Base-by-base conservation (phyloP, 371 early-diverging fungal species). In the Cokeromyces recurvatus region DNA sequence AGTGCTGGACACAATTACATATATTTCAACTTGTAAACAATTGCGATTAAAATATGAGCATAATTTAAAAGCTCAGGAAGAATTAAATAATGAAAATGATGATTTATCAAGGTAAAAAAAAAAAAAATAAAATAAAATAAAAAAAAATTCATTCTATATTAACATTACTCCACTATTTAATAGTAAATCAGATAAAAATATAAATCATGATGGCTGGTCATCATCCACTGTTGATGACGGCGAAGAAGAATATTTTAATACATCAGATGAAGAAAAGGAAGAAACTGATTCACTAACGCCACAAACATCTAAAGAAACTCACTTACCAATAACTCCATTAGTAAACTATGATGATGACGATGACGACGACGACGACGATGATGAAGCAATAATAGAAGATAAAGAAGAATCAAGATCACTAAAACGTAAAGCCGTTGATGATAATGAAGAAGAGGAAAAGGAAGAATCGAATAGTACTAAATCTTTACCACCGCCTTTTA, bases 241-340 rank as follows among this genome's bases (percentile, higher is more conserved):
- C 19, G 94, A 94, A 49, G 93, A 93, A 42, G 88, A 87, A 3
- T 94, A 92, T 53, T 89, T 94, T 56, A 86, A 89, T 57, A 68
- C 75, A 4, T 71, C 78, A 0, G 87, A 89, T 29, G 90, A 85
- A 16, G 81, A 77, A 41, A 72, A 77, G n/a, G 35, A 16, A 66
- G 59, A n/a, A 57, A n/a, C n/a, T n/a, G n/a, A n/a, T n/a, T n/a
- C 50, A 27, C 20, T 36, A 32, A n/a, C 37, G 25, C 3, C 36
- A 37, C 43, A 29, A 40, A 51, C 21, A n/a, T n/a, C n/a, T n/a
- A n/a, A n/a, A n/a, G n/a, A 48, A 25, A 27, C 27, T 38, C n/a
- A 17, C 15, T n/a, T 16, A 36, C 31, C 20, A 38, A 43, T 12
- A 39, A 52, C 9, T 53, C 69, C 32, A 47, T 61, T 50, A 15